A percentile compares a stretch with the other conserved stretches of the same genome.
These are phyloP conservation scores for Didymella segeticola DNA, from an alignment of 2,329 filamentous ascomycete species.

Conservation along the genomic window DNA sequence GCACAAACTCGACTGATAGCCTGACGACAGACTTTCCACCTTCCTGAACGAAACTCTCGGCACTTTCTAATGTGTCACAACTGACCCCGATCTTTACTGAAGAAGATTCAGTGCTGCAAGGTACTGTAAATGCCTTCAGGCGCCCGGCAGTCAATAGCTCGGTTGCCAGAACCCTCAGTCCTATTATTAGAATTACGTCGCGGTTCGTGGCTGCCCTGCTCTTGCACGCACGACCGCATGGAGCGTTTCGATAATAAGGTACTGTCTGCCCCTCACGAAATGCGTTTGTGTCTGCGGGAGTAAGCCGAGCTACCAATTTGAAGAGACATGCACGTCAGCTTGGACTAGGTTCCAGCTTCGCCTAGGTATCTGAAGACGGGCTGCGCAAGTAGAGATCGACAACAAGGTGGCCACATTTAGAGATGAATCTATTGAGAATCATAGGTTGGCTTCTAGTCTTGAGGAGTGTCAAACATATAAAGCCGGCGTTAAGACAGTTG, in stretches of 20 bases:
- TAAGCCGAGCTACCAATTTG: too few relatives aligned
- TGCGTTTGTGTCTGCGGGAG: background rate
- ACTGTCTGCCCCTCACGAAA: background rate
- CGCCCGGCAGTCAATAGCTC: conserved; percentile 3
- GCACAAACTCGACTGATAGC: background rate
- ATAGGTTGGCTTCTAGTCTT: background rate
- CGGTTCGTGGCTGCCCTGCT: too few relatives aligned
- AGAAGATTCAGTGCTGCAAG: background rate
- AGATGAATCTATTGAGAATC: too few relatives aligned
- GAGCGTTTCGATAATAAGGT: background rate
- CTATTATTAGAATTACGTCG: background rate
- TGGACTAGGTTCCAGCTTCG: background rate
- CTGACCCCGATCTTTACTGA: background rate
- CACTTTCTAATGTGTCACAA: background rate
- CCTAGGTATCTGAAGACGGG: background rate
- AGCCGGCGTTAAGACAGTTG: background rate
- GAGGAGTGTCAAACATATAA: background rate
- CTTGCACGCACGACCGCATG: background rate
- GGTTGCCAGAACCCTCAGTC: background rate
- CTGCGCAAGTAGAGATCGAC: background rate
- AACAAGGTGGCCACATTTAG: background rate
- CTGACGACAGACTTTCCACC: background rate
- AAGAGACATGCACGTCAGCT: background rate
- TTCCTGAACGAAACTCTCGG: background rate
- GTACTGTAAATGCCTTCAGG: background rate